Evolutionary conservation across 23 red algal species (phyloP), one percentile per base, ranked within the genome.

Genomic region (Chondrus crispus): DNA sequence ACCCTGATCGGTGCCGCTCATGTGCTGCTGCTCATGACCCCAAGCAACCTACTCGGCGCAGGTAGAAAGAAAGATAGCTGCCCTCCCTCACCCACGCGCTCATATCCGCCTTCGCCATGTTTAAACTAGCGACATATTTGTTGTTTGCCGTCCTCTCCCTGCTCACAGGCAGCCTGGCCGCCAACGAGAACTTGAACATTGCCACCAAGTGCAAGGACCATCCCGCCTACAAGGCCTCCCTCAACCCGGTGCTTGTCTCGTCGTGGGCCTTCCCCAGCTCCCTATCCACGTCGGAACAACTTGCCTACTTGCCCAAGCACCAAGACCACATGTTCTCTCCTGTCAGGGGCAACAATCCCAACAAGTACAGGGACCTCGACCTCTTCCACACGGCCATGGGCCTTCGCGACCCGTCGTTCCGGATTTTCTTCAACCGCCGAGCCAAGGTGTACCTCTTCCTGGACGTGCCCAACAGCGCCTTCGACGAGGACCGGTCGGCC

Each of bases 211-310:
- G 14, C 52, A 22, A 57, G 52, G 16, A 86, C 40, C 82, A 86
- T 52, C 82, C 82, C 26, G 82, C 52, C 3, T 86, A 86, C n/a
- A 60, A 28, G 2, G 18, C 30, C 32, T 9, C 57, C 20, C 40
- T 86, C 13, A 68, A 71, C 24, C 82, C 82, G 3, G 82, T 72
- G 3, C 40, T 86, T 44, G 62, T 86, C 18, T 72, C 60, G 39
- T 86, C 60, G 38, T 86, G 82, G 82, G 53, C 82, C 26, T 8
- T 48, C 44, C 18, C 70, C 8, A 72, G 7, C 33, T 55, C 50
- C 46, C 3, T 28, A 51, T 14, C 42, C 41, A 37, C 28, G 16
- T 50, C 82, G 12, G 60, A 72, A 4, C 46, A 38, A 71, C n/a
- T n/a, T n/a, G 58, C 44, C 3, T 86, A 86, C 28, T 69, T 60